Percentiles rank a stretch among this genome's conserved stretches.
phyloP scores from a whole-genome alignment of 2,329 filamentous ascomycete genomes.

The Akanthomyces dipterigenus region DNA sequence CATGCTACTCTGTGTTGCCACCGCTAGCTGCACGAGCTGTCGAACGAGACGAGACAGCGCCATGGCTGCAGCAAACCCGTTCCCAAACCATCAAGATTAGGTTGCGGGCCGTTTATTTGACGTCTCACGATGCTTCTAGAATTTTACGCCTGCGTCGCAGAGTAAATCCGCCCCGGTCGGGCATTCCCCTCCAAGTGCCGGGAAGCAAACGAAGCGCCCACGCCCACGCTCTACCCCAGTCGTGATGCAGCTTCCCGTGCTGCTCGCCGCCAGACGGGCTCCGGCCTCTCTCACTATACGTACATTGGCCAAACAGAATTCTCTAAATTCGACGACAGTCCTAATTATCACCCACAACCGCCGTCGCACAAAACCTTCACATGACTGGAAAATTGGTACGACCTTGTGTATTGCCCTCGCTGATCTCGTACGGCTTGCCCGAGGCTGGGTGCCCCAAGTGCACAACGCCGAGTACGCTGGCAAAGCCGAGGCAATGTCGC shows the following conservation, averaged over 20 bases:
- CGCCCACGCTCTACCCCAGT: background rate
- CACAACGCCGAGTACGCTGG: background rate
- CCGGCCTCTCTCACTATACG: background rate
- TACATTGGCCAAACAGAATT: background rate
- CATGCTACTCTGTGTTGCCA: constrained; percentile 3
- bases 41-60: background rate
- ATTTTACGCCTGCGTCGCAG: no score
- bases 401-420: background rate
- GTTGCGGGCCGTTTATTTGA: background rate
- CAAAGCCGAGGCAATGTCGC: background rate
- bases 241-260: background rate
- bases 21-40: constrained; percentile 4
- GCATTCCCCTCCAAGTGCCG: no score
- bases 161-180: no score
- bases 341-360: background rate
- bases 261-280: background rate
- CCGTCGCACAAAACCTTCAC: background rate
- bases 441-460: background rate
- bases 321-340: background rate
- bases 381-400: background rate
- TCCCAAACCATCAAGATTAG: background rate
- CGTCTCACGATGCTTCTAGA: background rate
- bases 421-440: background rate
- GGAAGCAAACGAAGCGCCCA: background rate
- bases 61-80: background rate